Evolutionary conservation across 176 grass and related monocot species (phyloP), one percentile per base, ranked within the genome.

Genomic region (Hsuehochloa calcarea): DNA sequence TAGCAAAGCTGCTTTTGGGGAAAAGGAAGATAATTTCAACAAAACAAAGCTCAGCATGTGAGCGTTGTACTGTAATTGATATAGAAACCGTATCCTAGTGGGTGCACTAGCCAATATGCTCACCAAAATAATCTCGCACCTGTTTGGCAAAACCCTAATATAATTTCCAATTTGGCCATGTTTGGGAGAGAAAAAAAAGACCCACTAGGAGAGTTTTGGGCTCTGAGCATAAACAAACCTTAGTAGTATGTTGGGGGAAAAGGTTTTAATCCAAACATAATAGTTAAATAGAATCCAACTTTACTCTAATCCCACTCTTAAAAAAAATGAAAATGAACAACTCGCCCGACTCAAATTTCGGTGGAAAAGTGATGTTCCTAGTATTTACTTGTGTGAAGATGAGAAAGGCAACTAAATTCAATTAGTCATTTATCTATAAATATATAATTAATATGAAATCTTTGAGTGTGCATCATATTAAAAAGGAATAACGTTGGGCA

Each of bases 11-110:
- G 46, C 46, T 86, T 86, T 72, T 7, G 14, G 13, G 35, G 20
- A 26, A 76, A 79, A 70, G 14, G 37, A 27, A 70, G 20, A 22
- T 23, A 69, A 45, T 25, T 75, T 13, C 40, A 82, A 81, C 22
- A 45, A 81, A 90, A 77, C 8, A 82, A 90, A 71, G 4, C 4
- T 44, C 8, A 29, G 35, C 73, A 77, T 78, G 62, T 70, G 15
- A 71, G 19, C 10, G 46, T 25, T 72, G 62, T 68, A 58, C 13
- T 77, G 17, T 55, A 43, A 71, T 69, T 70, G 25, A 71, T 77
- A 45, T 45, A 46, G 20, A 82, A 54, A 44, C 6, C 39, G 17
- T 82, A 49, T 69, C 65, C 37, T 60, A 59, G 10, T 37, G 22
- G 25, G 9, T 85, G 12, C 8, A 9, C 1, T 74, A 79, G 20